Base-by-base conservation (phyloP, 345 rosid species). In the Mercurialis annua region DNA sequence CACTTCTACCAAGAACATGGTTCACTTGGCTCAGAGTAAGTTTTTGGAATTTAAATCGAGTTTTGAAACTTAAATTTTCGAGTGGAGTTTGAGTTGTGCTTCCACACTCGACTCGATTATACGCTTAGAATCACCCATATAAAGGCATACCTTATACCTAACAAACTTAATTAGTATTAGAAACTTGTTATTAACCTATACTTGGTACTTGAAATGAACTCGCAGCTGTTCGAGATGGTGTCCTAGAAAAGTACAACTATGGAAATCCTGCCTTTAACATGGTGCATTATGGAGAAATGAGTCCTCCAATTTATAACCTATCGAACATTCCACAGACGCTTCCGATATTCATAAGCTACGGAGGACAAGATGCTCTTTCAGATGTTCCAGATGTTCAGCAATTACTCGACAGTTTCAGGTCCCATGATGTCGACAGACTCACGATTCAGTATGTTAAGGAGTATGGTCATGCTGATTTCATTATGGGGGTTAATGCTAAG, bases 21-120 rank as follows among this genome's bases (percentile, higher is more conserved):
- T 90, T 42, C 98, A 92, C 71, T 82, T 90, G 75, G 67, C 90
- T 79, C 98, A 92, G 67, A 86, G 98, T 92, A 83, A 73, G 90
- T 73, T 20, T 6, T 26, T n/a, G n/a, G n/a, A n/a, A n/a, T n/a
- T n/a, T n/a, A n/a, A n/a, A n/a, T n/a, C n/a, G n/a, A n/a, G n/a
- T n/a, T n/a, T n/a, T n/a, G n/a, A n/a, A n/a, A n/a, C n/a, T n/a
- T n/a, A n/a, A n/a, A n/a, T n/a, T n/a, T n/a, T n/a, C n/a, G n/a
- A n/a, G n/a, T n/a, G n/a, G n/a, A n/a, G n/a, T n/a, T n/a, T n/a
- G n/a, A n/a, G n/a, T n/a, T n/a, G n/a, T n/a, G n/a, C n/a, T n/a
- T n/a, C n/a, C n/a, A n/a, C n/a, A n/a, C n/a, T n/a, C n/a, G n/a
- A n/a, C n/a, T n/a, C n/a, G n/a, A n/a, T n/a, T n/a, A n/a, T n/a